Percentiles rank a stretch among this genome's conserved stretches.
Conservation (phyloP, 306 rosid genomes). For the Boehmeria nivea region DNA sequence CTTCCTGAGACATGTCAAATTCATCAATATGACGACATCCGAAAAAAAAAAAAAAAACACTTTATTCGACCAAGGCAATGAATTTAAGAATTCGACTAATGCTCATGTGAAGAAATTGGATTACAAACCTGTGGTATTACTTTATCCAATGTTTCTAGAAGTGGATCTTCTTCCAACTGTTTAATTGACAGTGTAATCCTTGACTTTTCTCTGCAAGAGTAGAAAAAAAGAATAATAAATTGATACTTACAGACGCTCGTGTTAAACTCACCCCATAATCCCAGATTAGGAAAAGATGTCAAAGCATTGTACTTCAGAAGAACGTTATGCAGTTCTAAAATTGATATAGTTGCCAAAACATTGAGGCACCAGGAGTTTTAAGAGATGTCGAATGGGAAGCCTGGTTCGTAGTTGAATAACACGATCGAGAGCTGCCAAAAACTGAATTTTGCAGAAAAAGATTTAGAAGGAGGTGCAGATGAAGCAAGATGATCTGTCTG, state of each 20-base stretch:
- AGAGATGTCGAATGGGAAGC: neutral
- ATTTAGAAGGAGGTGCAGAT: no score
- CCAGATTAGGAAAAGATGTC: no score
- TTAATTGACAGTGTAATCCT: slow-evolving; percentile 62
- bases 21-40: slow-evolving; percentile 8
- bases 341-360: neutral
- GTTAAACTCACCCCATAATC: no score
- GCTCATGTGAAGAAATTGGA: neutral
- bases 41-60: neutral
- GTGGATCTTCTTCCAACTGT: slow-evolving; percentile 96
- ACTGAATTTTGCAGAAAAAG: no score
- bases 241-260: neutral
- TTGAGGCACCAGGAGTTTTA: no score
- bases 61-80: neutral
- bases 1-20: slow-evolving; percentile 40
- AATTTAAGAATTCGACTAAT: neutral
- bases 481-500: no score
- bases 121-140: slow-evolving; percentile 88
- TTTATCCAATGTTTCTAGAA: slow-evolving; percentile 88
- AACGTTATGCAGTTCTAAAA: neutral
- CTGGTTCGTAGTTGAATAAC: no score
- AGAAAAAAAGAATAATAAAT: neutral
- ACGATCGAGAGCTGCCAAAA: no score
- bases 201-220: slow-evolving; percentile 41
- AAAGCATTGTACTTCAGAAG: no score